A percentile compares a stretch with the other conserved stretches of the same genome.
Evolutionary conservation across 108 stramenopile genomes (phyloP).

Genomic region (Bacterosira constricta): DNA sequence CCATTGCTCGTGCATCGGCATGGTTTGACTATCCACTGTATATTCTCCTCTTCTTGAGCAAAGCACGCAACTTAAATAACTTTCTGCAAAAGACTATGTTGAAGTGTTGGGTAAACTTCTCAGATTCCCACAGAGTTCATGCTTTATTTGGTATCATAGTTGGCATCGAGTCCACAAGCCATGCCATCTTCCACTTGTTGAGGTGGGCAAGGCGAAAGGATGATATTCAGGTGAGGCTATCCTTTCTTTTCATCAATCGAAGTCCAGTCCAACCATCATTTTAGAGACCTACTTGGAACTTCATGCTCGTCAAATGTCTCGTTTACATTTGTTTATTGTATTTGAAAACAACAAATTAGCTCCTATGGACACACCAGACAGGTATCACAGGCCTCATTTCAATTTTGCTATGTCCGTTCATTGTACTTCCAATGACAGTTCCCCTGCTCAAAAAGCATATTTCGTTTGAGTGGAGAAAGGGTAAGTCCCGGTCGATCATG

Average conservation of each 20-base stretch:
- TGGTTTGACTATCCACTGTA: constrained; percentile 30
- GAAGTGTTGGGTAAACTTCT: constrained; percentile 15
- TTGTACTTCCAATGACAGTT: too few species aligned
- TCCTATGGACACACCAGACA: too few species aligned
- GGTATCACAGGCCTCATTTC: too few species aligned
- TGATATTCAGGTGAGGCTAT: neutral
- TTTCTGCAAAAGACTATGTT: constrained; percentile 7
- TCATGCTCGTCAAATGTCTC: too few species aligned
- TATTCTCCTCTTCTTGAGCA: constrained; percentile 20
- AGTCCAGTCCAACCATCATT: too few species aligned
- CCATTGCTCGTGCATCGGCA: constrained; percentile 19
- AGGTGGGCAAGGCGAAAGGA: constrained; percentile 14
- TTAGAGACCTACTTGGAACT: too few species aligned
- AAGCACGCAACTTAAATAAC: constrained; percentile 13
- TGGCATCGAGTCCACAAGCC: constrained; percentile 12
- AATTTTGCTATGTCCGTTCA: too few species aligned
- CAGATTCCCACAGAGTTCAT: constrained; percentile 5
- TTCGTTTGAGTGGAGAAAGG: too few species aligned
- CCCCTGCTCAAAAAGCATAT: too few species aligned
- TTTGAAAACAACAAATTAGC: too few species aligned
- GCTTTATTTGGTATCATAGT: constrained; percentile 12
- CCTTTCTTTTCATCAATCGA: neutral
- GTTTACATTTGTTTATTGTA: too few species aligned
- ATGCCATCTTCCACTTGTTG: constrained; percentile 18
- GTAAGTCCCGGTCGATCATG: too few species aligned